Conservation (phyloP, 2,329 filamentous ascomycete species). For the Fusarium verticillioides region DNA sequence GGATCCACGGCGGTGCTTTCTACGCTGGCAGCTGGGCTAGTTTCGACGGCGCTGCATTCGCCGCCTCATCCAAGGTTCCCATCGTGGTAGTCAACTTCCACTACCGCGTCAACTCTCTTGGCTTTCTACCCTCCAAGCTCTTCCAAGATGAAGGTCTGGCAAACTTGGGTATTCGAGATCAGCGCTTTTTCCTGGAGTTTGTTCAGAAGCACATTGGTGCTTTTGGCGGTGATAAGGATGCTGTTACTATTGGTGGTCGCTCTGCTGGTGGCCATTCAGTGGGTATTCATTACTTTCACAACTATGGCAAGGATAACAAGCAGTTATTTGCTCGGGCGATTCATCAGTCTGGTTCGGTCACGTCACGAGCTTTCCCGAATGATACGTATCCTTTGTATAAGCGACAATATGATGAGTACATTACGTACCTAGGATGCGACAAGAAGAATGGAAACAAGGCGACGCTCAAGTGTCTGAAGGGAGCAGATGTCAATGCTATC, state of each 20-base stretch:
- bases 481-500: constrained; percentile 51
- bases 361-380: constrained; percentile 51
- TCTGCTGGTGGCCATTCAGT: constrained; percentile 60
- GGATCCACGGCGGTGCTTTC: constrained; percentile 55
- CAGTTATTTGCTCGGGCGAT: constrained; percentile 50
- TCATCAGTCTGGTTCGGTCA: constrained; percentile 53
- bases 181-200: constrained; percentile 63
- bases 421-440: constrained; percentile 46
- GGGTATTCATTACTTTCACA: constrained; percentile 53
- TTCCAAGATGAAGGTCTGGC: constrained; percentile 51
- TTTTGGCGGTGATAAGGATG: constrained; percentile 64
- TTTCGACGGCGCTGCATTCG: constrained; percentile 51
- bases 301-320: constrained; percentile 47
- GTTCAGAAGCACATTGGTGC: constrained; percentile 62
- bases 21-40: constrained; percentile 48
- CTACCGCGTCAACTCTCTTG: constrained; percentile 54
- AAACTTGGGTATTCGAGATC: constrained; percentile 66
- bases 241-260: constrained; percentile 66
- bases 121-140: constrained; percentile 57
- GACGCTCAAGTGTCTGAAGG: constrained; percentile 53
- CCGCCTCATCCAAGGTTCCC: constrained; percentile 49
- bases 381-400: constrained; percentile 49
- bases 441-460: constrained; percentile 43
- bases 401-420: constrained; percentile 47
- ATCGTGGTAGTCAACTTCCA: constrained; percentile 58